phyloP scores from a whole-genome alignment of 1,284 basidiomycete genomes.

The Heterobasidion annosum region DNA sequence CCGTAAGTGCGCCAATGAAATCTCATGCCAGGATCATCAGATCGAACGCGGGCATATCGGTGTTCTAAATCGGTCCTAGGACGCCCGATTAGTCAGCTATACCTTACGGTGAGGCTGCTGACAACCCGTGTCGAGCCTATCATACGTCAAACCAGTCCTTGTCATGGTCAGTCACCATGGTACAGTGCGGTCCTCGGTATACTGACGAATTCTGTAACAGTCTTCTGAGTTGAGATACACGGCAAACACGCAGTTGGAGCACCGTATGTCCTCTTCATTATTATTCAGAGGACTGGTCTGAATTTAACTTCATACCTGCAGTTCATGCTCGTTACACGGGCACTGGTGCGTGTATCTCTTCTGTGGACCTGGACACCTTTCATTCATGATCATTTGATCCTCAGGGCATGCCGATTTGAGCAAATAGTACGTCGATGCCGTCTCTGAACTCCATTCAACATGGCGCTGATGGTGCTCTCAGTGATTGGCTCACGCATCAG shows the following conservation, averaged over 20 bases:
- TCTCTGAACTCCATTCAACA: slow-evolving; percentile 1
- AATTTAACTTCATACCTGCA: slow-evolving; percentile 19
- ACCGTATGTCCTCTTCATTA: slow-evolving; percentile 40
- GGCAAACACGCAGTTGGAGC: slow-evolving; percentile 89
- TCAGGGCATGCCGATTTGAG: slow-evolving; percentile 90
- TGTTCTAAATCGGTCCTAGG: too few species aligned
- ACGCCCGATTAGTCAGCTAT: too few species aligned
- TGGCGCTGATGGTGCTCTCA: slow-evolving; percentile 21
- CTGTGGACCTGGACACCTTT: neutral
- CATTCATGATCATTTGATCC: neutral
- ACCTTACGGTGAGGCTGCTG: too few species aligned
- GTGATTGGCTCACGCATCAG: slow-evolving; percentile 97
- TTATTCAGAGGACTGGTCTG: slow-evolving; percentile 5
- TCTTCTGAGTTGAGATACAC: slow-evolving; percentile 90
- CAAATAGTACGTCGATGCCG: slow-evolving; percentile 64
- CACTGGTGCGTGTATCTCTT: slow-evolving; percentile 48
- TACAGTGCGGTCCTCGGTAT: slow-evolving; percentile 3
- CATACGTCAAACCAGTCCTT: slow-evolving; percentile 7
- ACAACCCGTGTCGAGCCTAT: too few species aligned
- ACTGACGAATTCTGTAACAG: slow-evolving; percentile 23
- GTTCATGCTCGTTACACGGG: slow-evolving; percentile 96
- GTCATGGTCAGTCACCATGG: slow-evolving; percentile 39
- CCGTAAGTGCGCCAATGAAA: too few species aligned
- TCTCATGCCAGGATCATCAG: too few species aligned
- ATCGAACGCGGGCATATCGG: too few species aligned